Conservation (phyloP, 2,329 filamentous ascomycete species). For the Drechslerella stenobrocha region DNA sequence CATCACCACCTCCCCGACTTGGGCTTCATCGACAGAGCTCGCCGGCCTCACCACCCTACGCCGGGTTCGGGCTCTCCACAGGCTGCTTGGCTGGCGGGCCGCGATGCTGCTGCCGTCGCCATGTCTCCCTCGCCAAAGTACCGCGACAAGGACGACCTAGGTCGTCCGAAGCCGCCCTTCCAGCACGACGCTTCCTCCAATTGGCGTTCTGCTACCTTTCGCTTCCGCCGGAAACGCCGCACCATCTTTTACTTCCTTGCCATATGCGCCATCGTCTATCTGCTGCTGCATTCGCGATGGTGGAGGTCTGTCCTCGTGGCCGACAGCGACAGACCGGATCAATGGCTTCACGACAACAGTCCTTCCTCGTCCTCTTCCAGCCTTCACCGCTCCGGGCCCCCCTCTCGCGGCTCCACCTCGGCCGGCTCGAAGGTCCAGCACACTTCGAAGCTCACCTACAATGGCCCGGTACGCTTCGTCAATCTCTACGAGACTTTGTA, state of each 20-base stretch:
- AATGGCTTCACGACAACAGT: background rate
- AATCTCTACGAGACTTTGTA: slow-evolving; percentile 39
- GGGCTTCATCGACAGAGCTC: background rate
- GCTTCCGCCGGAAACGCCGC: slow-evolving; percentile 39
- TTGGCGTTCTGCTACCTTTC: slow-evolving; percentile 23
- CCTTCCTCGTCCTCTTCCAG: background rate
- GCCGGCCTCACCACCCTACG: slow-evolving; percentile 5
- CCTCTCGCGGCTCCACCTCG: slow-evolving; percentile 27
- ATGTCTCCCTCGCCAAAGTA: slow-evolving; percentile 28
- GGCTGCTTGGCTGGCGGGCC: slow-evolving; percentile 7
- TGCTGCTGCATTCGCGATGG: slow-evolving; percentile 36
- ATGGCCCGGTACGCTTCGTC: slow-evolving; percentile 35
- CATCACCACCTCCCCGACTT: background rate
- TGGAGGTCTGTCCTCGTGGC: slow-evolving; percentile 30
- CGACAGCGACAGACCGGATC: slow-evolving; percentile 9
- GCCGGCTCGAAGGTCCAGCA: slow-evolving; percentile 23
- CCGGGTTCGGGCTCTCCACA: slow-evolving; percentile 11
- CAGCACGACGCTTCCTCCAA: slow-evolving; percentile 12
- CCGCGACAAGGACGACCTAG: slow-evolving; percentile 45
- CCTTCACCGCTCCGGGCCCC: slow-evolving; percentile 12
- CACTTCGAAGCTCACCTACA: slow-evolving; percentile 31
- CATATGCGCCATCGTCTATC: slow-evolving; percentile 28
- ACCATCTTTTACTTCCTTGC: slow-evolving; percentile 34
- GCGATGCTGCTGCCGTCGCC: slow-evolving; percentile 6
- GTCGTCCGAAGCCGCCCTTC: slow-evolving; percentile 26